Percentiles rank a stretch among this genome's conserved stretches.
Evolutionary conservation across 2,329 filamentous ascomycete genomes (phyloP).

Genomic region (Penicillium sp.): DNA sequence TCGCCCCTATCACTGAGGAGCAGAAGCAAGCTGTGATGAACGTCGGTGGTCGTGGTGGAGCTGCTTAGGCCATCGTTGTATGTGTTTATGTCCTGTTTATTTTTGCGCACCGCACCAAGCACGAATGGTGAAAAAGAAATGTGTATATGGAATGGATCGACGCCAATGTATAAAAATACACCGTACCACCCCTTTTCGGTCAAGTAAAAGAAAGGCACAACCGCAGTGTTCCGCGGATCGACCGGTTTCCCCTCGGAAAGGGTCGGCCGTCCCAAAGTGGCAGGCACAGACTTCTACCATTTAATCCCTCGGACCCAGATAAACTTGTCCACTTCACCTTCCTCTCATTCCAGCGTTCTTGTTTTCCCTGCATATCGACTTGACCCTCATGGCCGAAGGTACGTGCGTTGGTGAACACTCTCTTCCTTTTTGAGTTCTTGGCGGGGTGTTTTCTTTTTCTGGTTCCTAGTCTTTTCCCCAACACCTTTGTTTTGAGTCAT

Average conservation of each 20-base stretch:
- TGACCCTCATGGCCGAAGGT: constrained; percentile 16
- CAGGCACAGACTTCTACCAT: background rate
- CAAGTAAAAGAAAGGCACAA: constrained; percentile 6
- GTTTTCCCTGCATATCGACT: background rate
- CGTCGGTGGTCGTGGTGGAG: constrained; percentile 54
- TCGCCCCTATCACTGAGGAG: constrained; percentile 44
- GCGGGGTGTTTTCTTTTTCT: constrained; percentile 6
- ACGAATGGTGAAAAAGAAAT: background rate
- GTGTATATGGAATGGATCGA: constrained; percentile 3
- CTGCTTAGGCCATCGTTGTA: constrained; percentile 18
- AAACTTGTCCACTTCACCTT: background rate
- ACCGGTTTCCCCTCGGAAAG: constrained; percentile 13
- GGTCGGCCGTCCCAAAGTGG: constrained; percentile 2
- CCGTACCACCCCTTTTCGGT: background rate
- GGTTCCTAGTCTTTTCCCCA: constrained; percentile 13
- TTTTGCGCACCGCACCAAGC: background rate
- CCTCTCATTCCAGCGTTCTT: background rate
- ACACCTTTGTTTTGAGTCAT: constrained; percentile 4
- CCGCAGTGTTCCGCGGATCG: constrained; percentile 11
- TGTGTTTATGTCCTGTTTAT: constrained; percentile 2
- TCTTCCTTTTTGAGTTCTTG: constrained; percentile 9
- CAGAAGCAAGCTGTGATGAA: constrained; percentile 50
- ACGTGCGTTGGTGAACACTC: constrained; percentile 11
- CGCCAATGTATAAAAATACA: background rate
- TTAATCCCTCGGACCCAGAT: background rate